Conservation (phyloP, 2,329 filamentous ascomycete genomes). For the Aspergillus novofumigatus region DNA sequence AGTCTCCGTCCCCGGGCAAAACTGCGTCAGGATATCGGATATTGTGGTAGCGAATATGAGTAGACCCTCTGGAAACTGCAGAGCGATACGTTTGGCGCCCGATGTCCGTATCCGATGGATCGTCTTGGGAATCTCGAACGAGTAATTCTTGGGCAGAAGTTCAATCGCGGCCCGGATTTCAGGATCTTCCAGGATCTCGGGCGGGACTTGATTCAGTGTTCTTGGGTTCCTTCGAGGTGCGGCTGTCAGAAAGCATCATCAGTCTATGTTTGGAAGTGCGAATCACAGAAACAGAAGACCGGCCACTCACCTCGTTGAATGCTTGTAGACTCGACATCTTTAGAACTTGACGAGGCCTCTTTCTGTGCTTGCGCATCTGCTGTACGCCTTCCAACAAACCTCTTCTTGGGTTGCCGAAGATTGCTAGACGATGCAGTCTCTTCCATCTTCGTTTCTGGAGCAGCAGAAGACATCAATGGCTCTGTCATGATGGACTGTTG, state of each 20-base stretch:
- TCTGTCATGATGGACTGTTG: neutral
- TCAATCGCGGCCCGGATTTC: slow-evolving; percentile 83
- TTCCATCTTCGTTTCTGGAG: slow-evolving; percentile 5
- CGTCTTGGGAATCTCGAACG: slow-evolving; percentile 97
- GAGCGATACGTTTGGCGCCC: slow-evolving; percentile 73
- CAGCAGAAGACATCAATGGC: neutral
- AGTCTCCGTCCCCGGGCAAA: slow-evolving; percentile 86
- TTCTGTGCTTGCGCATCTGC: slow-evolving; percentile 55
- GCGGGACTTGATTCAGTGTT: slow-evolving; percentile 85
- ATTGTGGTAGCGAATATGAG: slow-evolving; percentile 96
- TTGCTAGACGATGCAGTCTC: neutral
- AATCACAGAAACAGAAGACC: slow-evolving; percentile 7
- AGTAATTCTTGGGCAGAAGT: slow-evolving; percentile 91
- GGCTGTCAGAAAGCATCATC: slow-evolving; percentile 45
- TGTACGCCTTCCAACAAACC: slow-evolving; percentile 81
- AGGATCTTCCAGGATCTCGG: slow-evolving; percentile 77
- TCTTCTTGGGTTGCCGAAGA: slow-evolving; percentile 73
- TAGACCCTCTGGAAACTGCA: slow-evolving; percentile 97
- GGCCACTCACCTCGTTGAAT: slow-evolving; percentile 36
- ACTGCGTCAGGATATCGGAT: slow-evolving; percentile 90
- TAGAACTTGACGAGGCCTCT: slow-evolving; percentile 54
- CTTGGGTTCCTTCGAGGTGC: slow-evolving; percentile 69
- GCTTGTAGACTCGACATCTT: slow-evolving; percentile 60
- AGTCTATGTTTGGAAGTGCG: neutral
- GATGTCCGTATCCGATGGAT: slow-evolving; percentile 86